Evolutionary conservation across 2,329 filamentous ascomycete genomes (phyloP).

Genomic region (Diplodia mutila): DNA sequence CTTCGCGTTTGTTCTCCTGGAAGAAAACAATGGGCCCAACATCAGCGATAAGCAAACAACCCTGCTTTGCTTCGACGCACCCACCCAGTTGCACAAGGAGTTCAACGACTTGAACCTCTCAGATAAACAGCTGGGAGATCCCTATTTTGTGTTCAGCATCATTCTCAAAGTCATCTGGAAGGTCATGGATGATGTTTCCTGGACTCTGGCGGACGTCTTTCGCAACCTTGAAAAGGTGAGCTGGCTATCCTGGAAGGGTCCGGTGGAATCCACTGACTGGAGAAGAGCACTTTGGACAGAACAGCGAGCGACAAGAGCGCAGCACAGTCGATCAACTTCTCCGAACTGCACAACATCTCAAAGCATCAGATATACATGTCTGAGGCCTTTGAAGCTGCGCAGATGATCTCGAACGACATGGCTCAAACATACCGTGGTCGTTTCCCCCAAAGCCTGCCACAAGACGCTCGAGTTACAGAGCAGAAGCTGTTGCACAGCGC

Average conservation of each 20-base stretch:
- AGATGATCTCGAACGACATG: constrained; percentile 36
- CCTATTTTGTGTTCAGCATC: not conserved
- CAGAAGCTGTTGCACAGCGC: constrained; percentile 30
- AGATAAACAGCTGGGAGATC: not conserved
- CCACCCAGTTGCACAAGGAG: constrained; percentile 29
- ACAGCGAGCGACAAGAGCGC: constrained; percentile 31
- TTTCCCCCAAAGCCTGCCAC: not conserved
- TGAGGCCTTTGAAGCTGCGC: constrained; percentile 40
- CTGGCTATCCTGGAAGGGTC: not conserved
- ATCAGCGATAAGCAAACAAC: constrained; percentile 23
- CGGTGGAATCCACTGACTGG: constrained; percentile 21
- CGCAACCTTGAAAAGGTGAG: constrained; percentile 38
- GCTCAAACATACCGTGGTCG: constrained; percentile 27
- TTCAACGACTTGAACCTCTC: constrained; percentile 26
- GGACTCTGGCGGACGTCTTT: constrained; percentile 38
- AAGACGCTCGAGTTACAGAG: constrained; percentile 20
- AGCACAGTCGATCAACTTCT: constrained; percentile 33
- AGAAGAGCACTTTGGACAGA: constrained; percentile 33
- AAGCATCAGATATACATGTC: constrained; percentile 45
- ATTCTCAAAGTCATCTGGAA: constrained; percentile 39
- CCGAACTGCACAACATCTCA: constrained; percentile 43
- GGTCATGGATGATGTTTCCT: constrained; percentile 36
- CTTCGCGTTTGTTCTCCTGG: constrained; percentile 10
- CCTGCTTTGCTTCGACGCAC: constrained; percentile 38
- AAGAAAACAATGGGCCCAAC: not conserved